Percentiles rank a stretch among this genome's conserved stretches.
phyloP scores from a whole-genome alignment of 1,284 basidiomycete genomes.

The Sparassis latifolia region DNA sequence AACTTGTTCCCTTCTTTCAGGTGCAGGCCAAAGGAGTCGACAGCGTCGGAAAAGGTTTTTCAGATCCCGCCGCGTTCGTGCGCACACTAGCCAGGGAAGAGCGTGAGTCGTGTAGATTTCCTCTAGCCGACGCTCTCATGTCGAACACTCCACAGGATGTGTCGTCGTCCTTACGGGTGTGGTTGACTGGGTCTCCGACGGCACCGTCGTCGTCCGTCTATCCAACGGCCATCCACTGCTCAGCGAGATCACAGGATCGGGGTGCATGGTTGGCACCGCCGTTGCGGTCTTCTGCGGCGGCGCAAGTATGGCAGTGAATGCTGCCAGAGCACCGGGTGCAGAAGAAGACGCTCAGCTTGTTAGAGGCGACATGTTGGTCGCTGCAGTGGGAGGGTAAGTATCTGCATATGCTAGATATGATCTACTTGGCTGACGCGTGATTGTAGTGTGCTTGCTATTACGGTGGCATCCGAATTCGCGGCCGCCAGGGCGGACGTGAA shows the following conservation, averaged over 20 bases:
- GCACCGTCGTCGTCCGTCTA: conserved; percentile 58
- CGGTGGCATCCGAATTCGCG: conserved; percentile 80
- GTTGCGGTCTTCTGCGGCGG: conserved; percentile 77
- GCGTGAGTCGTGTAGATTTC: conserved; percentile 35
- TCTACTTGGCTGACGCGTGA: not conserved
- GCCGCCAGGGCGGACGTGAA: conserved; percentile 61
- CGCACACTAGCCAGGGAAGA: conserved; percentile 68
- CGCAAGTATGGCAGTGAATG: conserved; percentile 36
- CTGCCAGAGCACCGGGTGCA: conserved; percentile 13
- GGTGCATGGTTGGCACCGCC: conserved; percentile 81
- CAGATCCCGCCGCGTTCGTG: conserved; percentile 71
- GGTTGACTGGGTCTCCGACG: conserved; percentile 86
- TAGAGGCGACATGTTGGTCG: conserved; percentile 68
- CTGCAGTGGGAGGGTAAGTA: conserved; percentile 70
- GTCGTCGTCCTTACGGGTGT: conserved; percentile 82
- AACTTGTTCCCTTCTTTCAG: conserved; percentile 24
- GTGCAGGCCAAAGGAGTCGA: conserved; percentile 87
- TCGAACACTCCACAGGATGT: conserved; percentile 44
- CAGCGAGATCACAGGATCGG: conserved; percentile 82
- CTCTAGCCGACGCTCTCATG: not conserved
- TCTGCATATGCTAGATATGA: not conserved
- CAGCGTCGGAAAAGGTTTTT: conserved; percentile 71
- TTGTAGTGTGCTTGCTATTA: conserved; percentile 71
- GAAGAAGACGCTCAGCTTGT: conserved; percentile 42
- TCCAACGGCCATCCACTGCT: conserved; percentile 77